These are phyloP conservation scores for Quercus glauca DNA, from an alignment of 306 rosid genomes.

Conservation along the genomic window DNA sequence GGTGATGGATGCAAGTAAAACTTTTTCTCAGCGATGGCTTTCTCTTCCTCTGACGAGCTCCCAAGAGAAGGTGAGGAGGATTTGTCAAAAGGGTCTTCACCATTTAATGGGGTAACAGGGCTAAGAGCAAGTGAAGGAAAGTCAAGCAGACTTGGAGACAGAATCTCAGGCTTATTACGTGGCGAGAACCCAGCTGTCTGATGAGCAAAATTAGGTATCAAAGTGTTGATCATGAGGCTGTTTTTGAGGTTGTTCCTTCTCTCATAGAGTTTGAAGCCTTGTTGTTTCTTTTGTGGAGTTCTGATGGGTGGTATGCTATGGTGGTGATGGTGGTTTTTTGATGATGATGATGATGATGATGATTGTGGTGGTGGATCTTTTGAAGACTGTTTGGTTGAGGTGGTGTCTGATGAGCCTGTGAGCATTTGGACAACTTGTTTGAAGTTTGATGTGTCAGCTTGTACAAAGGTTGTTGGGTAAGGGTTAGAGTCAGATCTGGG, in stretches of 20 bases:
- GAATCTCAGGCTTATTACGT: conserved; percentile 61
- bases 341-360: conserved; percentile 12
- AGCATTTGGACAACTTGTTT: conserved; percentile 98
- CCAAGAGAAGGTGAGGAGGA: conserved; percentile 73
- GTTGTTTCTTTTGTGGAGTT: conserved; percentile 57
- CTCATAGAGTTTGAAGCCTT: conserved; percentile 87
- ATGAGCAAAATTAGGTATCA: conserved; percentile 62
- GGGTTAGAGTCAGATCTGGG: conserved; percentile 97
- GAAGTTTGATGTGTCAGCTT: conserved; percentile 87
- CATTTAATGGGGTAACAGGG: conserved; percentile 85
- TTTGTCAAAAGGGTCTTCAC: conserved; percentile 69
- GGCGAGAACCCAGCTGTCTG: conserved; percentile 62
- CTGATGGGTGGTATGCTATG: conserved; percentile 75
- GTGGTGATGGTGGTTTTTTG: conserved; percentile 23
- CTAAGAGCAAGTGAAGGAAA: conserved; percentile 88
- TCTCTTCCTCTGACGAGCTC: conserved; percentile 87
- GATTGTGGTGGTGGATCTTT: conserved; percentile 29
- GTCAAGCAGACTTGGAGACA: conserved; percentile 82
- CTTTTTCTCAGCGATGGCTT: conserved; percentile 87
- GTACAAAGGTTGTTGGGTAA: conserved; percentile 92
- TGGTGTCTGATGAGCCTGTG: conserved; percentile 71
- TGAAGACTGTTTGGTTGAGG: conserved; percentile 13
- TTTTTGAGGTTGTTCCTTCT: conserved; percentile 74
- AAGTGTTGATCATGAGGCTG: conserved; percentile 73
- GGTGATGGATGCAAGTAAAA: conserved; percentile 85